Base-by-base conservation (phyloP, 2,329 filamentous ascomycete genomes). In the Juglanconis juglandina region DNA sequence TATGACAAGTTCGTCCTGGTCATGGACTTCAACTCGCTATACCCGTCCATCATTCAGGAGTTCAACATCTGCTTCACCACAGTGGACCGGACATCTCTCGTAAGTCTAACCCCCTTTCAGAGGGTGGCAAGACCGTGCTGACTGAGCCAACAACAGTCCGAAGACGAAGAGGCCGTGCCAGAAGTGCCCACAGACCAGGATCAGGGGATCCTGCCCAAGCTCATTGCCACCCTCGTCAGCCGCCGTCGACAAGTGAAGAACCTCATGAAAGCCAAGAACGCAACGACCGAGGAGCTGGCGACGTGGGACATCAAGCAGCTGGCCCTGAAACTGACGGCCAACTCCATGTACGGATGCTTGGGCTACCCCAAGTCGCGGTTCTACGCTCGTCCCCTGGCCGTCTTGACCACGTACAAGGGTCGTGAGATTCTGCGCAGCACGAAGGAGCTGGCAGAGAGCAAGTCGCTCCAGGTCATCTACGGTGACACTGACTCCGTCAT, bases 11-110 rank as follows among this genome's bases (percentile, higher is more conserved):
- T 96, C 74, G 90, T 99, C 57, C 84, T 99, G 59, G 96, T 99
- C 75, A 99, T 99, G 96, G 95, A 99, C 80, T 99, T 99, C 81
- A 99, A 99, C 83, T 97, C 93, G 68, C 81, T 99, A 64, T 99
- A 99, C 70, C 95, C 95, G 37, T 97, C 92, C 71, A 98, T 99
- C 70, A 99, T 99, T 63, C 96, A 99, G 71, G 96, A 99, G 81
- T 99, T 88, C 79, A 99, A 99, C 76, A 99, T 99, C 68, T 99
- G 96, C 79, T 99, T 99, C 76, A 99, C 95, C 2, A 99, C 96
- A 0, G 92, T 99, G 6, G 91, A 98, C 63, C 84, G 95, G 67
- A 81, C 84, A 46, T 79, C 84, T 63, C 77, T 88, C 68, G 89
- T 92, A 83, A 79, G 87, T 75, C 41, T 53, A 1, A 24, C 24